Evolutionary conservation across 1,284 basidiomycete species (phyloP), one percentile per base, ranked within the genome.

Genomic region (Fereydounia khargensis): DNA sequence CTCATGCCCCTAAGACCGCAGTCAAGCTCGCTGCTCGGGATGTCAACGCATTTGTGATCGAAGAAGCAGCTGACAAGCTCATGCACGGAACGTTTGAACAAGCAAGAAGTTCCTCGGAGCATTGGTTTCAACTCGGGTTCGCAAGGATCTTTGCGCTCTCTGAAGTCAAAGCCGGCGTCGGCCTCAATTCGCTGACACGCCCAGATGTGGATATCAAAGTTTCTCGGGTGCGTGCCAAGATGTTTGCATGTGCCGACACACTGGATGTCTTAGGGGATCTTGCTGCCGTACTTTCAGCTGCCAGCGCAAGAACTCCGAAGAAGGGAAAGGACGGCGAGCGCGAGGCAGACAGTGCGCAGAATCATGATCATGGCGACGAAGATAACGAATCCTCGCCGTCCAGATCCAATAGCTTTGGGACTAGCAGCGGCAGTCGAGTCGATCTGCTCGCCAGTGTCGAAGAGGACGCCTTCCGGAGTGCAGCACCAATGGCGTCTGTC

Each of bases 391-490:
- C n/a, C n/a, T n/a, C n/a, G n/a, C n/a, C n/a, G n/a, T n/a, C n/a
- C n/a, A n/a, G n/a, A n/a, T n/a, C n/a, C n/a, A n/a, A n/a, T n/a
- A n/a, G n/a, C n/a, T n/a, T n/a, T n/a, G n/a, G n/a, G n/a, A n/a
- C n/a, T n/a, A n/a, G n/a, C n/a, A n/a, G n/a, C n/a, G n/a, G n/a
- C n/a, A n/a, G n/a, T n/a, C n/a, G n/a, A n/a, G n/a, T n/a, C n/a
- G n/a, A n/a, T n/a, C n/a, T 68, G 10, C 35, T 47, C 30, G 87
- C 83, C 42, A 89, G 88, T 14, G 78, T 96, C 20, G 91, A 95
- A 48, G 86, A 92, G 46, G 76, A 87, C 27, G 89, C 91, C 0
- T 96, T 95, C 77, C 82, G 79, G 38, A 79, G 80, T 18, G 74
- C 85, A 6, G 87, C 88, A 0, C 85, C 57, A 13, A 30, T 89